Conservation (phyloP, 805 yeast species). For the Schwanniomyces vanrijiae region DNA sequence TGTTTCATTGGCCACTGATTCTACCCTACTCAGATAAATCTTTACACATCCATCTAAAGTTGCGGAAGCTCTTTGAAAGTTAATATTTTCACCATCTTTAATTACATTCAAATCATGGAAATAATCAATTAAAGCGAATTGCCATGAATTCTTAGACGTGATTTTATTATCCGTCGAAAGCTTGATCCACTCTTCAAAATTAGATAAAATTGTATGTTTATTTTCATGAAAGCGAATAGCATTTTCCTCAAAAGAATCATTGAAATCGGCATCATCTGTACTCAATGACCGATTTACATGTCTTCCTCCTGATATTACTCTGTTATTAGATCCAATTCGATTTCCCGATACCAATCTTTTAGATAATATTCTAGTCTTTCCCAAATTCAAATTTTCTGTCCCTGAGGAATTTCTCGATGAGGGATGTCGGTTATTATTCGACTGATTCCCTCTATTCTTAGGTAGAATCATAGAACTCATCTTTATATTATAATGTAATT, state of each 20-base stretch:
- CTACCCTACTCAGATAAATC: conserved; percentile 35
- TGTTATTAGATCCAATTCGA: conserved; percentile 5
- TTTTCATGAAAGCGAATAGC: conserved; percentile 44
- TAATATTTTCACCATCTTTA: conserved; percentile 61
- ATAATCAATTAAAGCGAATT: conserved; percentile 86
- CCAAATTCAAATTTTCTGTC: neutral
- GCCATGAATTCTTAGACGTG: conserved; percentile 85
- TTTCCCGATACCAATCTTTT: conserved; percentile 8
- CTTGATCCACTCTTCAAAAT: conserved; percentile 52
- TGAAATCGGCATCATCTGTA: conserved; percentile 15
- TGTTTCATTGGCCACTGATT: conserved; percentile 36
- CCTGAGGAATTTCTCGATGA: conserved; percentile 10
- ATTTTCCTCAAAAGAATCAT: conserved; percentile 29
- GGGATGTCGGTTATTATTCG: conserved; percentile 5
- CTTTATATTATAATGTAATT: neutral
- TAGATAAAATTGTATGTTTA: conserved; percentile 41
- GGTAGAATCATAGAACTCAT: conserved; percentile 21
- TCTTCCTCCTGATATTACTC: conserved; percentile 12
- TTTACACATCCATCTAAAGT: conserved; percentile 39
- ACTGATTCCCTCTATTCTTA: conserved; percentile 19
- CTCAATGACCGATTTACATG: conserved; percentile 16
- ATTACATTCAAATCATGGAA: conserved; percentile 79
- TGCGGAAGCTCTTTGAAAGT: conserved; percentile 35
- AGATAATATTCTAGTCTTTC: conserved; percentile 6
- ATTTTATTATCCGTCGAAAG: conserved; percentile 54